Base-by-base conservation (phyloP, 257 asterid species). In the Fraxinus pennsylvanica region DNA sequence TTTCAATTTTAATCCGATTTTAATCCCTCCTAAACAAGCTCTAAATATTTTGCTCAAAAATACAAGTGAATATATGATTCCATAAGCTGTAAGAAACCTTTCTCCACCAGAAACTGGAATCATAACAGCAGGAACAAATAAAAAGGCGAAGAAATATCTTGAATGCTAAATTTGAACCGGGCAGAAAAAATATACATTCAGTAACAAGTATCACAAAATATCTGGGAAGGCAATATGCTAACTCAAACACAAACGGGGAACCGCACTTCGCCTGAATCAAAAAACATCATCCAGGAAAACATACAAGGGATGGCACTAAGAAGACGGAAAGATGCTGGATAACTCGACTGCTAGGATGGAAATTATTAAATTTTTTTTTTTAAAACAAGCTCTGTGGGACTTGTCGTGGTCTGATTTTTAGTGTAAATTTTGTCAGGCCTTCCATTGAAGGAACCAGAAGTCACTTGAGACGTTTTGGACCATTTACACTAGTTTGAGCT, bases 361-460 rank as follows among this genome's bases (percentile, higher is more conserved):
- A 61, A 61, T 21, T 22, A 61, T 22, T n/a, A 22, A 0, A 2
- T 25, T 25, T 3, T 33, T 30, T 30, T 30, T 59, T 22, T 39
- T 39, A 1, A 61, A 61, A 22, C 33, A 25, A 61, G 68, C 25
- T 25, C 30, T 21, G 32, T 25, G 12, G 32, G 68, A 61, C 68
- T 25, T 5, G 68, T 9, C 9, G 33, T 21, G 13, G 68, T 61
- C 68, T 21, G 6, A 59, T 14, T 57, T 19, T 57, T 17, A 21
- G 65, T 3, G 25, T 52, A 52, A 54, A 54, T 54, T 61, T 61
- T 61, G 9, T 61, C 33, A 9, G 22, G 68, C 33, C 68, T 22
- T 61, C 14, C 68, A 61, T 9, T 8, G 15, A 25, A 61, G 33
- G 9, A 61, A 61, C 68, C 74, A 78, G 6, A 74, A 68, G 81